A percentile compares a stretch with the other conserved stretches of the same genome.
Evolutionary conservation across 768 basidiomycete genomes (phyloP).

Genomic region (Boletellus emodensis): DNA sequence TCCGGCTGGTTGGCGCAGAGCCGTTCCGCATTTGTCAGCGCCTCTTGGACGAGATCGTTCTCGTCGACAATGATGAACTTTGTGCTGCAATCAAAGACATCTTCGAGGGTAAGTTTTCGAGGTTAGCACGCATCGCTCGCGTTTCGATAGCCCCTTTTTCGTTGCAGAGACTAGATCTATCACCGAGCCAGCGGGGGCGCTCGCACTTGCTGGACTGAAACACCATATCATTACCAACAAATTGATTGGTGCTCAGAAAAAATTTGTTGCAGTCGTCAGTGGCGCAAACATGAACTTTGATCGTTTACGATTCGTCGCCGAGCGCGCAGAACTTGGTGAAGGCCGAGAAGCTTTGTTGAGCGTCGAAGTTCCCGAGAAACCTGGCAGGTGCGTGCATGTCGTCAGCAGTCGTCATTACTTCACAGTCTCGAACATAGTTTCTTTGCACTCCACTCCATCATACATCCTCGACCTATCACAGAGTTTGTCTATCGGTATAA

Average conservation of each 20-base stretch:
- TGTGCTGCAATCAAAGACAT: conserved; percentile 99
- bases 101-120: conserved; percentile 72
- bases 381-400: conserved; percentile 66
- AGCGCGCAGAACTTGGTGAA: conserved; percentile 96
- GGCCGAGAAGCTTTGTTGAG: conserved; percentile 89
- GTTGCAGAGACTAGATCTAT: conserved; percentile 81
- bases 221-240: conserved; percentile 78
- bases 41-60: conserved; percentile 76
- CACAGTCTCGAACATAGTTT: conserved; percentile 52
- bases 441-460: conserved; percentile 76
- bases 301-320: conserved; percentile 93
- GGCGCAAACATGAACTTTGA: conserved; percentile 99
- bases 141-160: background rate
- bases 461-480: conserved; percentile 89
- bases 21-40: conserved; percentile 89
- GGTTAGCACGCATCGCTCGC: background rate
- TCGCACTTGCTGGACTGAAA: conserved; percentile 90
- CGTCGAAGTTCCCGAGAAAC: conserved; percentile 90
- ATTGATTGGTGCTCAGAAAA: conserved; percentile 77
- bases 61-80: conserved; percentile 91
- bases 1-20: conserved; percentile 92
- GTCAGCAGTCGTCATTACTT: background rate
- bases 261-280: conserved; percentile 87
- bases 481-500: conserved; percentile 95
- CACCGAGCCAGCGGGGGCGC: conserved; percentile 94